Base-by-base conservation (phyloP, 2,329 filamentous ascomycete genomes). In the Aspergillus tubingensis region DNA sequence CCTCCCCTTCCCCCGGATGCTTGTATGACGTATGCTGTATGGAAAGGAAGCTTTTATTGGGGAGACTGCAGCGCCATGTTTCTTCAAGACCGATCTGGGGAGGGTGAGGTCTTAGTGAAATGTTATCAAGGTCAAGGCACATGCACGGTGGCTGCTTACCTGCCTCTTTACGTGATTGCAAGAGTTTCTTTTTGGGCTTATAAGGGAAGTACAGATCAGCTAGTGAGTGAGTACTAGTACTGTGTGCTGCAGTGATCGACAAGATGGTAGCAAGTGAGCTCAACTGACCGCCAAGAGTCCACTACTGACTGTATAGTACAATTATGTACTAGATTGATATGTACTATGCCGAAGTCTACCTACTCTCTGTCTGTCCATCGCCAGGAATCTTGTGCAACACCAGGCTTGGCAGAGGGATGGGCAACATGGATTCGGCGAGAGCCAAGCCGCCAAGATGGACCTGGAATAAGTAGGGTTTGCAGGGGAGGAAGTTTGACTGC, bases 371-470 rank as follows among this genome's bases (percentile, higher is more conserved):
- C 32, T 23, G 41, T 54, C 36, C 8, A 49, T 49, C 13, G 15
- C 13, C 23, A n/a, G 23, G 5, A 23, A 8, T 27, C 6, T 15
- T 43, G 32, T 36, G 50, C 57, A 44, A 54, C 43, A 51, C 43
- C 47, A 30, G 52, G 41, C 63, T 65, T 65, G 63, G 61, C 58
- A 43, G 52, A 25, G 47, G 47, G 51, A 59, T 59, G 23, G 44
- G 44, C 62, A 55, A 51, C 58, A 58, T 58, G 57, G 39, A 49
- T 54, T 38, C 21, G 39, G 44, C 19, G 19, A 15, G 7, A 48
- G 50, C 54, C 48, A 59, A 57, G 27, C 27, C 50, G 53, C 53
- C 54, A 54, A 49, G 55, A 55, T 13, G 44, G 44, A 36, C 32
- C 32, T 36, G 32, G 11, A 36, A 36, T 36, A 13, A 49, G 25